Evolutionary conservation across 192 early-diverging fungal genomes (phyloP).

Genomic region (Backusella liffmaniae): DNA sequence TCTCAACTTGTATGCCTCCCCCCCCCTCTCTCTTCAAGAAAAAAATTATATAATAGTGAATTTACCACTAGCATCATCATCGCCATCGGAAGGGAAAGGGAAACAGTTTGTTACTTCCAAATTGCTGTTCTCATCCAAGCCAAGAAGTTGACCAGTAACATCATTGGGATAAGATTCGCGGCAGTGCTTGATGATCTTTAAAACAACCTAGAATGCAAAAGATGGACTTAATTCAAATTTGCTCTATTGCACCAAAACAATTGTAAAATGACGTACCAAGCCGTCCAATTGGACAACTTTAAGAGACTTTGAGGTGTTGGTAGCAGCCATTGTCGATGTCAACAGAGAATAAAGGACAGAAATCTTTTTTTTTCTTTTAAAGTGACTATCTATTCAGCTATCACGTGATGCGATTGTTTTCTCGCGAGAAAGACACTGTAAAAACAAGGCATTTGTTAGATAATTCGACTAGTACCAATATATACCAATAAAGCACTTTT

Average conservation of each 20-base stretch:
- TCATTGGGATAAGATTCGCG: slow-evolving; percentile 75
- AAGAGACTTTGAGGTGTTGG: slow-evolving; percentile 45
- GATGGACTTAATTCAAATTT: background rate
- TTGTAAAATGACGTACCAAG: slow-evolving; percentile 44
- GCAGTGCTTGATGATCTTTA: slow-evolving; percentile 98
- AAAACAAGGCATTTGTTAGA: too few relatives aligned
- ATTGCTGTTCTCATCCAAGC: slow-evolving; percentile 86
- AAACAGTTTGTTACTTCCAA: slow-evolving; percentile 93
- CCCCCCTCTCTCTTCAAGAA: background rate
- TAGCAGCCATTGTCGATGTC: slow-evolving; percentile 14
- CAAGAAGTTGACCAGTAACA: slow-evolving; percentile 92
- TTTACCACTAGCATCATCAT: slow-evolving; percentile 55
- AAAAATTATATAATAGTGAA: slow-evolving; percentile 3
- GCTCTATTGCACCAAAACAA: background rate
- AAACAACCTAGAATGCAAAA: slow-evolving; percentile 59
- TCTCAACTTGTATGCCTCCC: background rate
- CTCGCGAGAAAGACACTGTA: too few relatives aligned
- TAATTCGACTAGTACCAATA: too few relatives aligned
- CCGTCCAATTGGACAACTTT: slow-evolving; percentile 71
- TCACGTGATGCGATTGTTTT: background rate
- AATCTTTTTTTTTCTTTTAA: slow-evolving; percentile 3
- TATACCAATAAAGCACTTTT: too few relatives aligned
- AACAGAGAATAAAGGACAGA: background rate
- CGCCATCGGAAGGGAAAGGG: slow-evolving; percentile 65
- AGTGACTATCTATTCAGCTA: background rate